Evolutionary conservation across 495 filamentous ascomycete genomes (phyloP).

Genomic region (Hyaloscypha finlandica): DNA sequence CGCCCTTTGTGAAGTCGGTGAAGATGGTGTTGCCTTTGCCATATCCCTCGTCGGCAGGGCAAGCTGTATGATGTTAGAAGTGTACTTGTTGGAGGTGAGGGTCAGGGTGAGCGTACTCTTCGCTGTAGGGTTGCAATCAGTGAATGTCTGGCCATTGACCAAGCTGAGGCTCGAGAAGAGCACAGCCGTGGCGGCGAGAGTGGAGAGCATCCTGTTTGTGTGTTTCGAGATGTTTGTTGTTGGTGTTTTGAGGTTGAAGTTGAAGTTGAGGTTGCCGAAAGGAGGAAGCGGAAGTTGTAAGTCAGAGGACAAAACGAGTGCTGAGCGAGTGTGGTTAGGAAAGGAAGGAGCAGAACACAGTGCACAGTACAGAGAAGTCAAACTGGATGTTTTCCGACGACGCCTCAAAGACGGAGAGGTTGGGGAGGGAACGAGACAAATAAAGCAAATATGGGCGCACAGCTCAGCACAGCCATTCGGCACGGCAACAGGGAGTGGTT

Average conservation of each 20-base stretch:
- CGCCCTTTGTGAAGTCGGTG: constrained; percentile 34
- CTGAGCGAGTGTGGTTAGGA: constrained; percentile 6
- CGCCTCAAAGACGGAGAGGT: not conserved
- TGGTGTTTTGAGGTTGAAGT: not conserved
- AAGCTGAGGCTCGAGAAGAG: constrained; percentile 19
- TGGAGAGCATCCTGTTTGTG: constrained; percentile 24
- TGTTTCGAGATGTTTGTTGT: constrained; percentile 11
- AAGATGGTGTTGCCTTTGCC: constrained; percentile 29
- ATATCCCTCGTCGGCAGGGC: constrained; percentile 29
- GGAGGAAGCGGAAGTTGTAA: not conserved
- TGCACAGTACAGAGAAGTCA: constrained; percentile 1
- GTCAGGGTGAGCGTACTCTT: constrained; percentile 28
- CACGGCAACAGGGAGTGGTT: not conserved
- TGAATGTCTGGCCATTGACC: constrained; percentile 34
- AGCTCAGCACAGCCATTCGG: no score
- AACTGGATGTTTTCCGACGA: not conserved
- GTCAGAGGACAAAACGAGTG: constrained; percentile 4
- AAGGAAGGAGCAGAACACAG: constrained; percentile 11
- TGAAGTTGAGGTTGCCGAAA: not conserved
- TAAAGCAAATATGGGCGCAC: not conserved
- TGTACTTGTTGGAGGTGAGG: not conserved
- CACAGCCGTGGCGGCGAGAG: constrained; percentile 22
- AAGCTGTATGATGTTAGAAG: constrained; percentile 27
- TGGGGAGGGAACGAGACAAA: constrained; percentile 1
- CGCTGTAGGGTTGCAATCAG: constrained; percentile 29